These are phyloP conservation scores for Austroboletus novae-zelandiae DNA, from an alignment of 1,284 basidiomycete genomes.

Conservation along the genomic window DNA sequence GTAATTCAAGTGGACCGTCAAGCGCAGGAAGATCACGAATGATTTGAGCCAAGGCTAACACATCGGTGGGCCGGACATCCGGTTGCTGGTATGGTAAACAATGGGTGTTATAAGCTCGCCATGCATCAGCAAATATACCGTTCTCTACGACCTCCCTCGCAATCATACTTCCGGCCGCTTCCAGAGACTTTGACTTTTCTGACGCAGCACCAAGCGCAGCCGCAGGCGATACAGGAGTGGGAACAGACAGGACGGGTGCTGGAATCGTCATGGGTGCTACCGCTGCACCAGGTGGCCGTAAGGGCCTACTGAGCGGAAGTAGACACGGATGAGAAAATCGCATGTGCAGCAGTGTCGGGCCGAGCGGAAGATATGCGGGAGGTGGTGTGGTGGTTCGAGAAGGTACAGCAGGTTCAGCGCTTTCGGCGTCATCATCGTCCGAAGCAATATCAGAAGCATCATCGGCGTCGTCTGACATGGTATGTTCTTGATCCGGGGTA, in stretches of 20 bases:
- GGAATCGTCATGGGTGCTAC: slow-evolving; percentile 42
- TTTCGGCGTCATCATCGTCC: slow-evolving; percentile 38
- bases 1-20: slow-evolving; percentile 28
- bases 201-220: slow-evolving; percentile 57
- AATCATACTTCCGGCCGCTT: slow-evolving; percentile 57
- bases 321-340: slow-evolving; percentile 62
- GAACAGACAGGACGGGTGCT: slow-evolving; percentile 52
- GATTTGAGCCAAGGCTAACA: slow-evolving; percentile 40
- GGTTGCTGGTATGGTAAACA: slow-evolving; percentile 21
- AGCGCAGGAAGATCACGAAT: slow-evolving; percentile 27
- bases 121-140: slow-evolving; percentile 61
- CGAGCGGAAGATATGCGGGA: slow-evolving; percentile 65
- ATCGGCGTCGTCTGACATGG: slow-evolving; percentile 20
- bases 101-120: slow-evolving; percentile 46
- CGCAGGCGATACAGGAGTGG: slow-evolving; percentile 76
- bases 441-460: slow-evolving; percentile 37
- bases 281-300: slow-evolving; percentile 54
- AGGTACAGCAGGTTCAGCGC: slow-evolving; percentile 30
- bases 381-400: slow-evolving; percentile 66
- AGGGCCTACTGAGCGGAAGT: slow-evolving; percentile 54
- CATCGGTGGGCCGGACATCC: slow-evolving; percentile 57
- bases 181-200: slow-evolving; percentile 63
- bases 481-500: slow-evolving; percentile 35
- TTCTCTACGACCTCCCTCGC: slow-evolving; percentile 70
- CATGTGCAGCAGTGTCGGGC: slow-evolving; percentile 60